These are phyloP conservation scores for Houttuynia cordata DNA, from an alignment of 164 flowering plant genomes.

Conservation along the genomic window DNA sequence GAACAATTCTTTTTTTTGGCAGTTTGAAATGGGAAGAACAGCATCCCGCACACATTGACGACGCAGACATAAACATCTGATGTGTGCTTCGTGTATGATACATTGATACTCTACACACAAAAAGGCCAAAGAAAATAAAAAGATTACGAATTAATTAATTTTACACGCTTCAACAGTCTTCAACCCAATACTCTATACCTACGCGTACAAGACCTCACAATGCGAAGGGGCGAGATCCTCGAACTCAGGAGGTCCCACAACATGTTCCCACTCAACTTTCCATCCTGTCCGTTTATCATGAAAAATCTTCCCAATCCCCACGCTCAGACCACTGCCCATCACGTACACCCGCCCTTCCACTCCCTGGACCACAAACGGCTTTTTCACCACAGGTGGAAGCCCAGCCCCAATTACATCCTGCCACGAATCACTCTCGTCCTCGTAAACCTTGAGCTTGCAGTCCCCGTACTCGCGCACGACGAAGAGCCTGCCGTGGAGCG, in stretches of 20 bases:
- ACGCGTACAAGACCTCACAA: slow-evolving; percentile 31
- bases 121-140: too few species aligned
- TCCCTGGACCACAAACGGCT: slow-evolving; percentile 30
- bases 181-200: too few species aligned
- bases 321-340: slow-evolving; percentile 22
- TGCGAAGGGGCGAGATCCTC: slow-evolving; percentile 22
- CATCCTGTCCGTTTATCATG: slow-evolving; percentile 5
- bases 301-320: slow-evolving; percentile 27
- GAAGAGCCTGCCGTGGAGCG: slow-evolving; percentile 23
- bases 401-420: slow-evolving; percentile 21
- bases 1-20: too few species aligned
- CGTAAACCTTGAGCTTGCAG: slow-evolving; percentile 30
- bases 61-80: too few species aligned
- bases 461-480: slow-evolving; percentile 41
- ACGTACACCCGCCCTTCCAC: slow-evolving; percentile 29
- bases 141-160: too few species aligned
- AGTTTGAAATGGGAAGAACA: too few species aligned
- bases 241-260: slow-evolving; percentile 27
- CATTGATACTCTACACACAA: too few species aligned
- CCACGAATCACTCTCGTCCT: slow-evolving; percentile 32
- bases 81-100: too few species aligned
- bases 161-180: too few species aligned
- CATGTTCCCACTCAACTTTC: slow-evolving; percentile 30
- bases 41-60: background rate
- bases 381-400: slow-evolving; percentile 30